Conservation (phyloP, 2,329 filamentous ascomycete species). For the Acrocalymma vagum region DNA sequence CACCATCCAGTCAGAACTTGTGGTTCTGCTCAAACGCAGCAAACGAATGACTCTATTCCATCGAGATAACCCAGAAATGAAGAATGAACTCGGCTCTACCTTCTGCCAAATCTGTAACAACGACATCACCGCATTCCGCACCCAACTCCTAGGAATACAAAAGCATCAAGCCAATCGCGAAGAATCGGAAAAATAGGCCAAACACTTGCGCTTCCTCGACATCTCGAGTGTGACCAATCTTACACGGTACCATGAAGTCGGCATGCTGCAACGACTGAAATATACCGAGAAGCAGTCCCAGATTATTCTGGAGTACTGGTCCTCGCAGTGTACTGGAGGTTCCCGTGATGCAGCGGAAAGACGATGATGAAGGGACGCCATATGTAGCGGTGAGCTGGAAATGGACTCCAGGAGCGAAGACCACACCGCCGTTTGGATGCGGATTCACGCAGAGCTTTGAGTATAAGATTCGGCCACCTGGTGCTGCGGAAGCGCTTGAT, state of each 20-base stretch:
- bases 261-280: neutral
- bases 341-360: slow-evolving; percentile 6
- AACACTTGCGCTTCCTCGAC: slow-evolving; percentile 20
- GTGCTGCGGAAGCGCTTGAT: slow-evolving; percentile 5
- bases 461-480: slow-evolving; percentile 15
- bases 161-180: slow-evolving; percentile 10
- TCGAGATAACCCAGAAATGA: too few relatives aligned
- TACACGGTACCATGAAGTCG: neutral
- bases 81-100: slow-evolving; percentile 21
- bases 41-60: too few relatives aligned
- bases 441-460: slow-evolving; percentile 6
- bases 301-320: neutral
- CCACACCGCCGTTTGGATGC: slow-evolving; percentile 1
- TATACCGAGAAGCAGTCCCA: neutral
- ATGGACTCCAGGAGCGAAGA: slow-evolving; percentile 8
- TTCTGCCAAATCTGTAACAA: slow-evolving; percentile 26
- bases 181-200: slow-evolving; percentile 17
- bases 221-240: slow-evolving; percentile 19
- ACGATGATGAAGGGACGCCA: slow-evolving; percentile 3
- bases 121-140: slow-evolving; percentile 12
- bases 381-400: slow-evolving; percentile 30
- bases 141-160: slow-evolving; percentile 24
- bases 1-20: too few relatives aligned
- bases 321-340: slow-evolving; percentile 2
- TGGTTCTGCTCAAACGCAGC: too few relatives aligned